Evolutionary conservation across 2,329 filamentous ascomycete genomes (phyloP), one percentile per base, ranked within the genome.

Genomic region (Xylaria sp.): DNA sequence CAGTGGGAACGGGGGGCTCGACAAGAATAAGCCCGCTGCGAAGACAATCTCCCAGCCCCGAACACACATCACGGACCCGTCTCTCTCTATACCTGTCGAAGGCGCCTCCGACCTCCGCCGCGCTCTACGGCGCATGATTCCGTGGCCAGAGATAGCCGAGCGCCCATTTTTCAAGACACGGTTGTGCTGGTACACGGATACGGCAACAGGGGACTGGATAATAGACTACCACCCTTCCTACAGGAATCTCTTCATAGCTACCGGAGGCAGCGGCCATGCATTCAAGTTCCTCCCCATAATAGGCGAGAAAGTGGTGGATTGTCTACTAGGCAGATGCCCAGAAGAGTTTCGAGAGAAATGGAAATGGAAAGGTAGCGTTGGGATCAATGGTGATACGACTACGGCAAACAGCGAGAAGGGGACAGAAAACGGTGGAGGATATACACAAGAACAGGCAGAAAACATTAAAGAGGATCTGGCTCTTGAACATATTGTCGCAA

Each of bases 131-230:
- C 83, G 88, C 67, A 85, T 92, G 73, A 82, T 92, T 4, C 89
- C 91, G 1, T 76, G 84, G 68, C 80, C 80, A 6, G 83, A 83
- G 10, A 82, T 92, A 20, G 84, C 83, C 59, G 82, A 85, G 28
- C 83, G 91, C 31, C 86, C 88, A 1, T 93, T 92, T 81, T 80
- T 81, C 66, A 82, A 83, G 62, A 90, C 88, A 1, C 83, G 90
- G 28, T 80, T 93, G 62, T 93, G 91, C 81, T 93, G 91, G 91
- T 93, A 93, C 77, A 89, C 88, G 5, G 91, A 93, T 80, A 93
- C 91, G 73, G 84, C 88, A 7, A 88, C 87, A 20, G 91, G 88
- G 26, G 89, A 93, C 76, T 93, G 92, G 81, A 83, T 93, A 63
- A 84, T 93, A 68, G 87, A 90, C 75, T 89, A 90, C 78, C 90